Percentiles rank a stretch among this genome's conserved stretches.
These are phyloP conservation scores for Pulveroboletus sp. DNA, from an alignment of 768 basidiomycete genomes.

Conservation along the genomic window DNA sequence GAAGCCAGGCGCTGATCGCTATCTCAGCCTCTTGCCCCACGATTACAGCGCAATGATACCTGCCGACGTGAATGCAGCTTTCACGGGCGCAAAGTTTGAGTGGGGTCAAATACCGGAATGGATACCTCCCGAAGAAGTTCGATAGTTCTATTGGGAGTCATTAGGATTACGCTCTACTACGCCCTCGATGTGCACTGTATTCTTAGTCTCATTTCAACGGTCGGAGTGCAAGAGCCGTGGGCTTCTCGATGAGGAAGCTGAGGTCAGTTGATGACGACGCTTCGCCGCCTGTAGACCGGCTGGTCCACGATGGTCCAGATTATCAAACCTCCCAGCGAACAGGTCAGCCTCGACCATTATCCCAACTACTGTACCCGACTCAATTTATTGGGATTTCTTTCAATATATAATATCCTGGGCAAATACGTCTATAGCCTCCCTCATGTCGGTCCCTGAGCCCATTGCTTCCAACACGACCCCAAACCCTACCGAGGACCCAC, in stretches of 20 bases:
- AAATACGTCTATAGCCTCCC: constrained; percentile 9
- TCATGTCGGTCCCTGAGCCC: constrained; percentile 21
- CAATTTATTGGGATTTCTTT: constrained; percentile 11
- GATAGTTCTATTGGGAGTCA: constrained; percentile 30
- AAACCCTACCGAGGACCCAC: constrained; percentile 11
- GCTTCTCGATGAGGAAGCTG: constrained; percentile 17
- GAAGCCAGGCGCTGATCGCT: constrained; percentile 49
- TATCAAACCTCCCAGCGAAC: constrained; percentile 12
- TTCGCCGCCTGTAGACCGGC: background rate
- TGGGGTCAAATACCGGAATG: constrained; percentile 72
- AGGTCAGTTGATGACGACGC: background rate
- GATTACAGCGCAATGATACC: constrained; percentile 59
- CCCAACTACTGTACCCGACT: constrained; percentile 8
- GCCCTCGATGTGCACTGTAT: constrained; percentile 3
- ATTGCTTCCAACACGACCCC: constrained; percentile 10
- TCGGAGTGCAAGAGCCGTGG: too few relatives aligned
- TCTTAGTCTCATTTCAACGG: background rate
- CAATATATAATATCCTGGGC: constrained; percentile 10
- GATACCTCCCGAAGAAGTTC: constrained; percentile 61
- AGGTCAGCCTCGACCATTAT: background rate
- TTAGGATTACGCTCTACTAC: background rate
- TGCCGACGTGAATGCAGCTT: constrained; percentile 46
- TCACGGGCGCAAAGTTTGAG: constrained; percentile 54
- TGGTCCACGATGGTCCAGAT: constrained; percentile 2
- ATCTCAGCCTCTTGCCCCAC: constrained; percentile 52